These are phyloP conservation scores for Dovyalis caffra DNA, from an alignment of 345 rosid genomes.

Conservation along the genomic window DNA sequence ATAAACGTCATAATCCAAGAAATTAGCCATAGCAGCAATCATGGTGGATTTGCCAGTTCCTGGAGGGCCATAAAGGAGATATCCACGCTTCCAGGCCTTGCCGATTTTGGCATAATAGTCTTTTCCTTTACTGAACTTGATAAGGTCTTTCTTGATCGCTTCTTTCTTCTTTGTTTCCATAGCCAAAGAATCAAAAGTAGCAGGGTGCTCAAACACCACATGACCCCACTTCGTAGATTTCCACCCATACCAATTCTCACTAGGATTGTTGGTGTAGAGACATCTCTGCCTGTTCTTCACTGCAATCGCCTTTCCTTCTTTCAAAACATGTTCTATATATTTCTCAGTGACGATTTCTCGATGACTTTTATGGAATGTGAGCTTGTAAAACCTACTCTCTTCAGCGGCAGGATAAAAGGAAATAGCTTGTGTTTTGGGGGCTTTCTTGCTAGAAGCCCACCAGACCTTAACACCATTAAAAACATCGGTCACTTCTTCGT, in stretches of 20 bases:
- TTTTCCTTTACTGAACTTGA: slow-evolving; percentile 54
- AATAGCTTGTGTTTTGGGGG: background rate
- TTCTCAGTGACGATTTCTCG: background rate
- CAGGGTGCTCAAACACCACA: slow-evolving; percentile 7
- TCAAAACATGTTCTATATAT: slow-evolving; percentile 7
- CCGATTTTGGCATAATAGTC: slow-evolving; percentile 61
- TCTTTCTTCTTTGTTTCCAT: slow-evolving; percentile 51
- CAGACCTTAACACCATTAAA: slow-evolving; percentile 11
- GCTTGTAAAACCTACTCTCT: slow-evolving; percentile 6
- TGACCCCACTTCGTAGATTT: slow-evolving; percentile 17
- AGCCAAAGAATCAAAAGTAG: slow-evolving; percentile 29
- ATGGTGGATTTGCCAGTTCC: slow-evolving; percentile 75
- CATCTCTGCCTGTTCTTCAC: slow-evolving; percentile 16
- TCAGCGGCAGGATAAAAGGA: background rate
- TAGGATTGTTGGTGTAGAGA: slow-evolving; percentile 21
- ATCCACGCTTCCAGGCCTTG: slow-evolving; percentile 73
- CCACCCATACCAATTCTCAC: background rate
- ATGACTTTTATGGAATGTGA: slow-evolving; percentile 1
- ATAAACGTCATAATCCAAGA: slow-evolving; percentile 32
- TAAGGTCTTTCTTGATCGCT: slow-evolving; percentile 44
- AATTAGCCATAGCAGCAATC: slow-evolving; percentile 76
- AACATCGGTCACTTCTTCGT: background rate
- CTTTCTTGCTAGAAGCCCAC: slow-evolving; percentile 6
- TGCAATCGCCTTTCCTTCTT: slow-evolving; percentile 14
- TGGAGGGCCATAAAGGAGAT: slow-evolving; percentile 71